These are phyloP conservation scores for Peronospora belbahrii DNA, from an alignment of 352 stramenopile genomes.

Conservation along the genomic window DNA sequence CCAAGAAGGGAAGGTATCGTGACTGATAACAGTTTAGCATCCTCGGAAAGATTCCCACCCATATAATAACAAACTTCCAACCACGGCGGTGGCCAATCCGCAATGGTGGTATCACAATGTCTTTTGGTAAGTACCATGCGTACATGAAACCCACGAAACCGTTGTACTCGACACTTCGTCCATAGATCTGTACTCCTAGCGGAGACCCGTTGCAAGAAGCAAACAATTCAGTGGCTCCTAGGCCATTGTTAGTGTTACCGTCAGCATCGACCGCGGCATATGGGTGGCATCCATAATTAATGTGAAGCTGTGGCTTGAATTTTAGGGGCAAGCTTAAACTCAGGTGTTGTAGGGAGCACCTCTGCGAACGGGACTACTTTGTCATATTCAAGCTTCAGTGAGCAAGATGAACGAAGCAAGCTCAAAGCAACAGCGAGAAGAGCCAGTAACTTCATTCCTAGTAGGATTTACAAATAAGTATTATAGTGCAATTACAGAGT, in stretches of 20 bases:
- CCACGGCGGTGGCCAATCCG: neutral
- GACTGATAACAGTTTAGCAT: neutral
- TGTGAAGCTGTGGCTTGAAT: neutral
- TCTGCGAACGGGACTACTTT: neutral
- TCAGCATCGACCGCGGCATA: neutral
- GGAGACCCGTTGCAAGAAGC: neutral
- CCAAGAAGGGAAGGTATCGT: neutral
- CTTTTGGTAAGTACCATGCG: slow-evolving; percentile 5
- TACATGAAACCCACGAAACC: slow-evolving; percentile 2
- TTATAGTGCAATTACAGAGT: too few relatives aligned
- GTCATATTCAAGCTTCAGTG: neutral
- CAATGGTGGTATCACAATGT: neutral
- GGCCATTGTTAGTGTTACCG: neutral
- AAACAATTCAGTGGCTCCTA: neutral
- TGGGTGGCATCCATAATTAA: neutral
- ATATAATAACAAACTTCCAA: neutral
- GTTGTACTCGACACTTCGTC: neutral
- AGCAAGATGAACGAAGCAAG: neutral
- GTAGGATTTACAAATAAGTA: too few relatives aligned
- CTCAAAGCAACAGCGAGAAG: neutral
- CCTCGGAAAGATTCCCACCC: neutral
- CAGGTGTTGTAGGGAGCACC: neutral
- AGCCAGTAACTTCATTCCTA: neutral
- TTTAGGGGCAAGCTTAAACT: neutral
- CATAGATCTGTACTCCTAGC: neutral